Conservation (phyloP, 208 protist species). For the Trypanosomatidae sp. region DNA sequence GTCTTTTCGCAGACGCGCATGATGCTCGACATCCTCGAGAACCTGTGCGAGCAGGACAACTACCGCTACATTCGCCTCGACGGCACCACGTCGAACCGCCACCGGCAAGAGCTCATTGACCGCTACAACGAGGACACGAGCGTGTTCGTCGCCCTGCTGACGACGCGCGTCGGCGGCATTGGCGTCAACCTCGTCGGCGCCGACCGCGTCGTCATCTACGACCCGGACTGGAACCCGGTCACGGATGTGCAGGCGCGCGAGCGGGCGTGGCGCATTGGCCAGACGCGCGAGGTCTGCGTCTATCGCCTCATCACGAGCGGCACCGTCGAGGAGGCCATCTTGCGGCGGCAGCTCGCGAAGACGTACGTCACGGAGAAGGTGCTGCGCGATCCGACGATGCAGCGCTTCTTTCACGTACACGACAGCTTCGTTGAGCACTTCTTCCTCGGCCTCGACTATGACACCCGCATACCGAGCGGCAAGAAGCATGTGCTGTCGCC, state of each 20-base stretch:
- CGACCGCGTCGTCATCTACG: slow-evolving; percentile 97
- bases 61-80: slow-evolving; percentile 94
- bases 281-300: slow-evolving; percentile 91
- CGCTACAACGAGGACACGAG: slow-evolving; percentile 89
- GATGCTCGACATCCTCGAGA: slow-evolving; percentile 97
- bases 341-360: slow-evolving; percentile 94
- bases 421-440: slow-evolving; percentile 87
- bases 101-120: slow-evolving; percentile 87
- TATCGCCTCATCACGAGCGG: slow-evolving; percentile 95
- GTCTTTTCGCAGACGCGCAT: slow-evolving; percentile 96
- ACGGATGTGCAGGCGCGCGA: slow-evolving; percentile 85
- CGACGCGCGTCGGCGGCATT: slow-evolving; percentile 94
- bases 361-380: slow-evolving; percentile 93
- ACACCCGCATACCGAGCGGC: slow-evolving; percentile 22
- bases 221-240: slow-evolving; percentile 97
- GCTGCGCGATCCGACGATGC: slow-evolving; percentile 90
- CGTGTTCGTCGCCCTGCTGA: slow-evolving; percentile 95
- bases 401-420: slow-evolving; percentile 88
- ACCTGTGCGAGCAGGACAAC: slow-evolving; percentile 56
- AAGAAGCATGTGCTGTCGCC: slow-evolving; percentile 41
- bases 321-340: slow-evolving; percentile 98
- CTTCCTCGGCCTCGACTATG: slow-evolving; percentile 77
- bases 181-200: slow-evolving; percentile 98
- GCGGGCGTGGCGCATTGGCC: slow-evolving; percentile 96
- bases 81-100: slow-evolving; percentile 78